Evolutionary conservation across 2,329 filamentous ascomycete species (phyloP).

Genomic region (Sphaerostilbella broomeana): DNA sequence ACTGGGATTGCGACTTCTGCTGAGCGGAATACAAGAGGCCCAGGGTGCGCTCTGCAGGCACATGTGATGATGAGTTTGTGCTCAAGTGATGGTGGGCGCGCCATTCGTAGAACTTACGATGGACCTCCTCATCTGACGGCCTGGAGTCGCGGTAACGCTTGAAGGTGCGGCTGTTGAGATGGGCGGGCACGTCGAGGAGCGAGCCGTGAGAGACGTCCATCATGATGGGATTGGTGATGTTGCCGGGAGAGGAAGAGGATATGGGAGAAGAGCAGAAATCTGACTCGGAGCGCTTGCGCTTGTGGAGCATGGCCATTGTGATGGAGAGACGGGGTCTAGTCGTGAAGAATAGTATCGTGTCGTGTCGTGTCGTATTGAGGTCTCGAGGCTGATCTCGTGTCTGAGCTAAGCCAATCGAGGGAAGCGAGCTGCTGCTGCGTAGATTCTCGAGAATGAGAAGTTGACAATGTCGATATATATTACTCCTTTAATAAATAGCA

Average conservation of each 20-base stretch:
- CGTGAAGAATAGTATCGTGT: no score
- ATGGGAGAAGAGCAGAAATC: slow-evolving; percentile 45
- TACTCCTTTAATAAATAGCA: no score
- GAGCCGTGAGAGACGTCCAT: slow-evolving; percentile 26
- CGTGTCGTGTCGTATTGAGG: no score
- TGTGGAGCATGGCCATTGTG: slow-evolving; percentile 42
- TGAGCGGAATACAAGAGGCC: slow-evolving; percentile 53
- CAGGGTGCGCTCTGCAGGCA: slow-evolving; percentile 46
- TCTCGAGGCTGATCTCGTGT: no score
- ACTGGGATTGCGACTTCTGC: slow-evolving; percentile 23
- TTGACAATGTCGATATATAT: no score
- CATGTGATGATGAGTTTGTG: slow-evolving; percentile 15
- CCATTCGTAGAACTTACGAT: slow-evolving; percentile 40
- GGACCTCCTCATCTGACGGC: slow-evolving; percentile 48
- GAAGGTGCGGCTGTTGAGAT: slow-evolving; percentile 51
- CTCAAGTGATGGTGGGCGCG: slow-evolving; percentile 13
- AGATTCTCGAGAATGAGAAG: no score
- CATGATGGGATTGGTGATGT: no score
- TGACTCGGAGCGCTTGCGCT: slow-evolving; percentile 58
- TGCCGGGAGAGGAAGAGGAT: slow-evolving; percentile 24
- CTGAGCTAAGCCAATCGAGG: no score
- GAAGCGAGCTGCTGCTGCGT: no score
- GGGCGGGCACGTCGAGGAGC: slow-evolving; percentile 29
- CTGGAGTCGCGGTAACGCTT: slow-evolving; percentile 56
- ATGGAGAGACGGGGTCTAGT: neutral